Base-by-base conservation (phyloP, 2,329 filamentous ascomycete species). In the Aureobasidium sp. region DNA sequence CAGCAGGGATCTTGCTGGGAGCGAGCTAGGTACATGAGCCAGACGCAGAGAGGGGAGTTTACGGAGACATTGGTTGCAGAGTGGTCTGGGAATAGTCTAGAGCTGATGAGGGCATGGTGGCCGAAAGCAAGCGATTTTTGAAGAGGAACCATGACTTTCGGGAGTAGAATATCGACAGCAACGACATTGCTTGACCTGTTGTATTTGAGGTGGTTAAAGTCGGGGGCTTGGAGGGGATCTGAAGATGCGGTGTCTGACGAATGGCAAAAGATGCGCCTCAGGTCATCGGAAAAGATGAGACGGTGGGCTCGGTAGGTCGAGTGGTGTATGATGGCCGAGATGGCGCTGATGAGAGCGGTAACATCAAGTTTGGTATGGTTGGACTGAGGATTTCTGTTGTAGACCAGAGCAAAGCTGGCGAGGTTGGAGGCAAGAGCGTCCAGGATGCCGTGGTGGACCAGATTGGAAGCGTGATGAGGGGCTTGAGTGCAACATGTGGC, bases 221-320 rank as follows among this genome's bases (percentile, higher is more conserved):
- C 49, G 5, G 34, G 25, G 20, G 25, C 7, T 17, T 48, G 51
- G 5, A 48, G 25, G 27, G 48, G 20, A 12, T 58, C 52, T 9
- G 22, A 44, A 9, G 25, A n/a, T 12, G 44, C 11, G 25, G 27
- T 2, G 9, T 52, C 37, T 29, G 37, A 22, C 4, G 61, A n/a
- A 27, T 48, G 44, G n/a, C 31, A 39, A 12, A 73, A 73, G 14
- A 73, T 66, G 11, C 70, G 68, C 47, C 68, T 66, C 11, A 73
- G 47, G 88, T 75, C 53, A 90, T 81, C 68, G 11, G 70, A 66
- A 1, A 71, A 64, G 29, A 72, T 68, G 58, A 74, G 71, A 17
- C 90, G 84, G 66, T 87, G 87, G 11, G 90, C 87, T 61, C 91
- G 84, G 73, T 87, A 89, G 67, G 87, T 87, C 0, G 93, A 97